These are phyloP conservation scores for Claviceps capensis DNA, from an alignment of 2,329 filamentous ascomycete genomes.

Conservation along the genomic window DNA sequence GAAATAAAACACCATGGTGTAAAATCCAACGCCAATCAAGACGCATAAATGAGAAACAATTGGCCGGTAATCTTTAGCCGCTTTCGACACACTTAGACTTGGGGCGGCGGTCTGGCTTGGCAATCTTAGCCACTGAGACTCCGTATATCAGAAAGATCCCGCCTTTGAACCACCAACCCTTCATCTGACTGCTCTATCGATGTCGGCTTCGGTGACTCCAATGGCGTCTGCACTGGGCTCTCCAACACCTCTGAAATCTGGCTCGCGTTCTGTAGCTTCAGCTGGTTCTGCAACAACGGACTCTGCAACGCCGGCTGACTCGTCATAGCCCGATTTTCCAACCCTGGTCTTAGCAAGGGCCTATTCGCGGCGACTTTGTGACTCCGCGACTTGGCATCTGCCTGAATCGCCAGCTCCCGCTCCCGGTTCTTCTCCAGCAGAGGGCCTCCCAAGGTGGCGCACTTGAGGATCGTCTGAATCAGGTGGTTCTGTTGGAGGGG, in stretches of 20 bases:
- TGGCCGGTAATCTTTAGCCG: no score
- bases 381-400: constrained; percentile 31
- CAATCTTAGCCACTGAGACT: constrained; percentile 20
- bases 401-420: constrained; percentile 39
- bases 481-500: constrained; percentile 93
- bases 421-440: constrained; percentile 65
- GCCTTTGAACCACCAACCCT: constrained; percentile 24
- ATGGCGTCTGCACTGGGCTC: neutral
- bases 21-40: constrained; percentile 10
- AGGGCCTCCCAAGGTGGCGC: constrained; percentile 77
- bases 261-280: no score
- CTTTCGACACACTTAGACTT: no score
- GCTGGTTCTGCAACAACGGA: no score
- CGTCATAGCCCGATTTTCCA: constrained; percentile 53
- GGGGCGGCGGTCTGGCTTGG: no score
- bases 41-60: constrained; percentile 2
- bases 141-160: constrained; percentile 25
- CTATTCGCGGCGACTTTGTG: constrained; percentile 22
- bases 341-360: constrained; percentile 24
- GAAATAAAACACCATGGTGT: constrained; percentile 7
- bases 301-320: constrained; percentile 43
- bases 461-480: constrained; percentile 95
- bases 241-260: constrained; percentile 1
- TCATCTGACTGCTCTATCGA: no score
- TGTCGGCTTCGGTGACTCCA: no score